A percentile compares a stretch with the other conserved stretches of the same genome.
phyloP scores from a whole-genome alignment of 140 eudicot genomes.

The Ambrosia hybrid region DNA sequence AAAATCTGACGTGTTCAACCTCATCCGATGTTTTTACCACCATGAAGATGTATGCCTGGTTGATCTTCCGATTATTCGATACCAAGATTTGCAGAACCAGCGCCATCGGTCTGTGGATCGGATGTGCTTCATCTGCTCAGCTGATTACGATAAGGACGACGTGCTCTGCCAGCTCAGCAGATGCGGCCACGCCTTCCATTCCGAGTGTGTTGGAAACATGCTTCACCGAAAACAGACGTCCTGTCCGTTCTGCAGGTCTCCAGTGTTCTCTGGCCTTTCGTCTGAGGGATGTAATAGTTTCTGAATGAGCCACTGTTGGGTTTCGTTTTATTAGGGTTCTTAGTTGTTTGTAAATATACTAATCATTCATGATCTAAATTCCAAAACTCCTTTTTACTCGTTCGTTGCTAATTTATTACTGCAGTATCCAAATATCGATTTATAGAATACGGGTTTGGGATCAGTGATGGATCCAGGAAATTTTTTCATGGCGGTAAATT shows the following conservation, averaged over 20 bases:
- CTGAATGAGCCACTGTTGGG: background rate
- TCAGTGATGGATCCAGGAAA: too few relatives aligned
- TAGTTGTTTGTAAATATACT: background rate
- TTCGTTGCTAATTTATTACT: too few relatives aligned
- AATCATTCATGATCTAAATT: background rate
- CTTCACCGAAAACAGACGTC: conserved; percentile 14
- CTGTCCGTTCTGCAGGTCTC: conserved; percentile 15
- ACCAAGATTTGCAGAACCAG: background rate
- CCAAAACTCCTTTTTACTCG: background rate
- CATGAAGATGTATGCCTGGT: background rate
- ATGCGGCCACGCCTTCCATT: conserved; percentile 22
- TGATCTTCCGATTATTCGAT: conserved; percentile 19
- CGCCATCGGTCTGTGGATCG: conserved; percentile 14
- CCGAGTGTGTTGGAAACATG: conserved; percentile 19
- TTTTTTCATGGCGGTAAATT: too few relatives aligned
- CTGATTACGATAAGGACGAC: conserved; percentile 14
- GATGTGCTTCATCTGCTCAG: conserved; percentile 22
- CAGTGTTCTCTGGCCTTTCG: conserved; percentile 18
- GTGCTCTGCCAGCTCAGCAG: conserved; percentile 17
- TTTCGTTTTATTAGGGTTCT: background rate
- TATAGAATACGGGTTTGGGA: too few relatives aligned
- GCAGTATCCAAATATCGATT: too few relatives aligned
- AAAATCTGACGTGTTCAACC: conserved; percentile 4
- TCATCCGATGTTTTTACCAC: background rate
- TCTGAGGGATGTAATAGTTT: background rate